Base-by-base conservation (phyloP, 1,284 basidiomycete genomes). In the Rhizoctonia solani region DNA sequence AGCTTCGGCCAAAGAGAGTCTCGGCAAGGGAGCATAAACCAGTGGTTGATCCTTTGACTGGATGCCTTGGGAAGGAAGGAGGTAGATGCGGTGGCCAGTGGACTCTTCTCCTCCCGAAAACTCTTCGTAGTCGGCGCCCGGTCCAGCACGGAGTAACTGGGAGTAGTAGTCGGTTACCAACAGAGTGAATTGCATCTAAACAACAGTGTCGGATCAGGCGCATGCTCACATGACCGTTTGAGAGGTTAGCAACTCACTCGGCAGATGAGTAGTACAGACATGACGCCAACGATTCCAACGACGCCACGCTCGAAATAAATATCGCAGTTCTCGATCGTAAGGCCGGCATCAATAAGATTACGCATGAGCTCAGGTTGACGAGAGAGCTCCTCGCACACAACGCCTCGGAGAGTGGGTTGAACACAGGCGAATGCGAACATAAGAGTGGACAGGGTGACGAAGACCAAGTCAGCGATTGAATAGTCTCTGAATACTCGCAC, bases 261-360 rank as follows among this genome's bases (percentile, higher is more conserved):
- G 68, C 88, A 76, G 72, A 88, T 81, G 59, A 88, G 83, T 67
- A 88, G 74, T 34, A 90, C 77, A 50, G 85, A 80, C 76, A 87
- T 81, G 66, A 86, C 74, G 0, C 80, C 83, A 50, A 88, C 78
- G 39, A 84, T 79, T 0, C 78, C 85, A 67, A 87, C 75, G 30
- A 87, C 81, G 14, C 83, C 87, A 34, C 84, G 81, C 74, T 87
- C 87, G 54, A 90, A 81, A 87, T 88, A 90, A 67, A 82, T 81
- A 73, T 91, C 89, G 73, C 88, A 91, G 72, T 89, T 90, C 76
- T 90, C 89, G 30, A 88, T 77, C 70, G 81, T 88, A 70, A 90
- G 80, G 0, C 88, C 89, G 72, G 87, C 81, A 72, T 89, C 88
- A 42, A 82, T 80, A 76, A 88, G 76, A 71, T 85, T 84, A n/a